phyloP scores from a whole-genome alignment of 345 rosid species.

The Bretschneidera sinensis region DNA sequence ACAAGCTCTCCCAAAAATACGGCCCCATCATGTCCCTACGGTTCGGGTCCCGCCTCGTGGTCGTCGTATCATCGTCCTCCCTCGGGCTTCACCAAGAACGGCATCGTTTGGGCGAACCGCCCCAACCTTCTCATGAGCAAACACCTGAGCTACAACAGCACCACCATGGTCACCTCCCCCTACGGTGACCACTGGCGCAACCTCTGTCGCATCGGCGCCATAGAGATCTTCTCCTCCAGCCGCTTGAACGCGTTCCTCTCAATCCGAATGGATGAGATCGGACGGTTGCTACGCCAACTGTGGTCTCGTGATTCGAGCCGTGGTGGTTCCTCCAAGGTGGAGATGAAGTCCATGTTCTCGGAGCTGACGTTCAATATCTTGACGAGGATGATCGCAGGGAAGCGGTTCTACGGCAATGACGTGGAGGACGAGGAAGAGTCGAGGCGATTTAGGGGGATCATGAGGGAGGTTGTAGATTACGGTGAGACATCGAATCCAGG shows the following conservation, averaged over 20 bases:
- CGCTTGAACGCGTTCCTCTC: constrained; percentile 25
- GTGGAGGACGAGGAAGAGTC: constrained; percentile 27
- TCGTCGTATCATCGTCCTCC: constrained; percentile 32
- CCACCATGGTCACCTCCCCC: constrained; percentile 23
- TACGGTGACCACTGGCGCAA: constrained; percentile 63
- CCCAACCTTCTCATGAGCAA: constrained; percentile 21
- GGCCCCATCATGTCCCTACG: constrained; percentile 44
- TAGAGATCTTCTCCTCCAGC: constrained; percentile 34
- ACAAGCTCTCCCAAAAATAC: constrained; percentile 27
- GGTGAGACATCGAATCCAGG: constrained; percentile 30
- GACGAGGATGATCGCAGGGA: constrained; percentile 39
- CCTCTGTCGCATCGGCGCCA: constrained; percentile 40
- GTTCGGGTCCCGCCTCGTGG: constrained; percentile 34
- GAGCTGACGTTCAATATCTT: constrained; percentile 33
- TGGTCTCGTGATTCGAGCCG: constrained; percentile 7
- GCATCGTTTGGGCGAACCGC: constrained; percentile 45
- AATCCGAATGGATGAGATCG: constrained; percentile 36
- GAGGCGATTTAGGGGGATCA: constrained; percentile 29
- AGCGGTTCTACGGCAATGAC: constrained; percentile 40
- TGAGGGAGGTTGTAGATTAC: constrained; percentile 17
- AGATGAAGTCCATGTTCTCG: constrained; percentile 26
- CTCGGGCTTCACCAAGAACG: constrained; percentile 41
- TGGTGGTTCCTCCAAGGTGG: constrained; percentile 28
- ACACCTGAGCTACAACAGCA: constrained; percentile 31
- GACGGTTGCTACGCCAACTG: constrained; percentile 21